A percentile compares a stretch with the other conserved stretches of the same genome.
Evolutionary conservation across 2,329 filamentous ascomycete genomes (phyloP).

Genomic region (Trichoderma oligosporum): DNA sequence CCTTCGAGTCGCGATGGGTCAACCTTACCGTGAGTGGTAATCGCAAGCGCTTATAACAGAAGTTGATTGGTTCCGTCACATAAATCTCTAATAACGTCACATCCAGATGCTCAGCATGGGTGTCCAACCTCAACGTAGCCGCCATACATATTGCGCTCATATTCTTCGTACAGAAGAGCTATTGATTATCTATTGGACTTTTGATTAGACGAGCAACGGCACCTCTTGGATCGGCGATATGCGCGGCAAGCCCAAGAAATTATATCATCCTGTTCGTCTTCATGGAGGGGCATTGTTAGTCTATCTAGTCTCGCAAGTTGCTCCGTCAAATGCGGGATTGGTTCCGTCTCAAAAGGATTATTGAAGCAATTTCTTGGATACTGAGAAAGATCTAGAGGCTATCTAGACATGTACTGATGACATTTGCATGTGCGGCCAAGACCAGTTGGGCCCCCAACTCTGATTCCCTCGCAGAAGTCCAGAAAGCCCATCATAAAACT

Average conservation of each 20-base stretch:
- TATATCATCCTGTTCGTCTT: background rate
- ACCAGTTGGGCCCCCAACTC: background rate
- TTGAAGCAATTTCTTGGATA: background rate
- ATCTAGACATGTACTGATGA: slow-evolving; percentile 17
- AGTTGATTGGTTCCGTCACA: slow-evolving; percentile 27
- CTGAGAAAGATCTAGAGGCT: background rate
- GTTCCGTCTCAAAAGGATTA: background rate
- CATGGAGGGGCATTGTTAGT: background rate
- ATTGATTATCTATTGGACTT: background rate
- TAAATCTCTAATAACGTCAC: slow-evolving; percentile 24
- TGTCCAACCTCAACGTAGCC: slow-evolving; percentile 19
- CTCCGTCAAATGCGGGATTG: background rate
- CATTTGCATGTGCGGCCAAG: slow-evolving; percentile 22
- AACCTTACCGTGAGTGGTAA: slow-evolving; percentile 28
- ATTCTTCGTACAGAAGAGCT: slow-evolving; percentile 3
- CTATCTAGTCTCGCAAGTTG: background rate
- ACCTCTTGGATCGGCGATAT: slow-evolving; percentile 2
- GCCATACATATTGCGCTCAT: slow-evolving; percentile 5
- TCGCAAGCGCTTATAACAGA: slow-evolving; percentile 30
- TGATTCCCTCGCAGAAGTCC: slow-evolving; percentile 17
- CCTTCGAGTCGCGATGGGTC: slow-evolving; percentile 26
- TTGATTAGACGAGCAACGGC: background rate
- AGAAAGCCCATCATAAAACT: slow-evolving; percentile 1
- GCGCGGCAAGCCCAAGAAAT: slow-evolving; percentile 6
- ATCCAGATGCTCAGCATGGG: slow-evolving; percentile 20